phyloP scores from a whole-genome alignment of 2,329 filamentous ascomycete species.

The Tricladium varicosporioides region DNA sequence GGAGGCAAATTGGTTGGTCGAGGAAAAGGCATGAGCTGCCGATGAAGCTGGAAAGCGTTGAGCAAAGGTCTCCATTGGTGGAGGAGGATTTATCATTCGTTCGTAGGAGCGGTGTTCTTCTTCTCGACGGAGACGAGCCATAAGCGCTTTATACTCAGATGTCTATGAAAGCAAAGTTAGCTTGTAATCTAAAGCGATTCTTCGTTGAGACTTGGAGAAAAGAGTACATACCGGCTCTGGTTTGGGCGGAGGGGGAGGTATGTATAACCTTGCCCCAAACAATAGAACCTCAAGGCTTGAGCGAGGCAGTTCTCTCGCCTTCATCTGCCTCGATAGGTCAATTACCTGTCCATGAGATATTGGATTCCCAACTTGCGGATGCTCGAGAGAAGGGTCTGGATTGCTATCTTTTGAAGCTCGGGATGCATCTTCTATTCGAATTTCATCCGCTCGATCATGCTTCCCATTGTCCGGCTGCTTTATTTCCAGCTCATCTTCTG shows the following conservation, averaged over 20 bases:
- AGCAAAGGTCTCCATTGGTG: conserved; percentile 55
- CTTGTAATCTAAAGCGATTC: not conserved
- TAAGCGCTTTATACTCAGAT: conserved; percentile 80
- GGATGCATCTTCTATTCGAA: no score
- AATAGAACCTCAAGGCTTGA: conserved; percentile 69
- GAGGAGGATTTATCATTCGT: conserved; percentile 67
- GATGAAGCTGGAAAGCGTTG: conserved; percentile 55
- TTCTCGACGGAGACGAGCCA: conserved; percentile 78
- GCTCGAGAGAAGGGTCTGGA: conserved; percentile 47
- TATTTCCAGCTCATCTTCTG: not conserved
- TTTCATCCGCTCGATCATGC: no score
- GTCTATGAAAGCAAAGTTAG: conserved; percentile 47
- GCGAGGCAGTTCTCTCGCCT: conserved; percentile 31
- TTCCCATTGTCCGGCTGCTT: conserved; percentile 2
- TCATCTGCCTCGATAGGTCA: conserved; percentile 55
- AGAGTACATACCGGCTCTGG: conserved; percentile 63
- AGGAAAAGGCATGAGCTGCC: conserved; percentile 54
- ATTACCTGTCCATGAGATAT: conserved; percentile 71
- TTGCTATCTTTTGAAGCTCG: not conserved
- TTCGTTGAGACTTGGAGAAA: not conserved
- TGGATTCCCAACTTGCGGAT: conserved; percentile 54
- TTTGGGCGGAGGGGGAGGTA: conserved; percentile 77
- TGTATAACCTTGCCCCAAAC: conserved; percentile 68
- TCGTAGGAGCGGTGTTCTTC: conserved; percentile 82
- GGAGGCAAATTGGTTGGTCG: conserved; percentile 42